Evolutionary conservation across 345 rosid genomes (phyloP).

Genomic region (Anacardium occidentale): DNA sequence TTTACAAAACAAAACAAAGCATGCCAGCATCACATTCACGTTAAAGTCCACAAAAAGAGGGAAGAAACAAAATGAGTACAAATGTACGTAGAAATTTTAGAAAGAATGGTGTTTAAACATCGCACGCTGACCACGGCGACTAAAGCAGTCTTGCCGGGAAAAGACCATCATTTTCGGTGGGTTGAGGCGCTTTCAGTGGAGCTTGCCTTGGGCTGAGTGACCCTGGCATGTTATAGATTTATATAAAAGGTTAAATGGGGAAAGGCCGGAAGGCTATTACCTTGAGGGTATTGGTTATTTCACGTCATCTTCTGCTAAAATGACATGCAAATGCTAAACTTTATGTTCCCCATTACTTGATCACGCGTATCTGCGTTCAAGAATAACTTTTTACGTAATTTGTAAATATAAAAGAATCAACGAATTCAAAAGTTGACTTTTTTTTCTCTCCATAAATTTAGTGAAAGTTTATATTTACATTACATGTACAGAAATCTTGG

Average conservation of each 20-base stretch:
- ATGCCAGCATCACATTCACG: slow-evolving; percentile 11
- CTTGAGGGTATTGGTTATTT: background rate
- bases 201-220: background rate
- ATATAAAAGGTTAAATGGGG: background rate
- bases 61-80: background rate
- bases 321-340: background rate
- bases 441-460: too few relatives aligned
- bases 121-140: slow-evolving; percentile 66
- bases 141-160: slow-evolving; percentile 47
- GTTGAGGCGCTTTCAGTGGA: background rate
- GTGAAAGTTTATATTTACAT: too few relatives aligned
- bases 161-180: slow-evolving; percentile 48
- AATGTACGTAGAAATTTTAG: background rate
- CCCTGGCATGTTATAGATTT: too few relatives aligned
- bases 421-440: background rate
- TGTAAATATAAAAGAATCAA: background rate
- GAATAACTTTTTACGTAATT: too few relatives aligned
- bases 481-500: too few relatives aligned
- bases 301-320: background rate
- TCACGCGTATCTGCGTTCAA: too few relatives aligned
- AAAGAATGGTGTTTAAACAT: too few relatives aligned
- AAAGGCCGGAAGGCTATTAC: too few relatives aligned
- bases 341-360: background rate
- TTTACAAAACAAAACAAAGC: slow-evolving; percentile 29
- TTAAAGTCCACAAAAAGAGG: background rate